Evolutionary conservation across 2,329 filamentous ascomycete genomes (phyloP), one percentile per base, ranked within the genome.

Genomic region (Lasiodiplodia gonubiensis): DNA sequence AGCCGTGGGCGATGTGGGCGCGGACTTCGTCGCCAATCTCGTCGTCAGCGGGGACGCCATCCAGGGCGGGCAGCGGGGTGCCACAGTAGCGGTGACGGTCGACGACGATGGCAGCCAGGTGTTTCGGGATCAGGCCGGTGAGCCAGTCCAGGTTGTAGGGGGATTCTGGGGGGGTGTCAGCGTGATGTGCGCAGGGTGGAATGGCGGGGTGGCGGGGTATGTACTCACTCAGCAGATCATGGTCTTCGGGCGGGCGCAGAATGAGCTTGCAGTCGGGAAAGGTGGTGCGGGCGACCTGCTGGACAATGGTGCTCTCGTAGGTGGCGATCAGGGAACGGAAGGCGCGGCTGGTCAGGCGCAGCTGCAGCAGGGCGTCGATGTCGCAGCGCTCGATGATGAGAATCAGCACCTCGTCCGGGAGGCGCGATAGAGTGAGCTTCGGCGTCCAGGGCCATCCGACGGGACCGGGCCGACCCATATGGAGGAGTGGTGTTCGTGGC

Each of bases 11-110:
- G 21, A 76, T 69, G 46, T 73, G 70, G 11, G 59, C 66, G 67
- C 75, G 75, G 33, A 78, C 54, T 42, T 67, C 71, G 46, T 77
- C 71, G 54, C 75, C 75, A 57, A 71, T 72, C 7, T 71, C 59
- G 46, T 77, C 75, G 65, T 77, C 74, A 30, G 75, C 74, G 2
- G 72, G 71, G 25, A 76, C 73, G 27, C 74, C 73, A 66, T 74
- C 72, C 69, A 51, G 66, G 64, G 33, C 71, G 59, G 25, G 67
- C 55, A 66, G 69, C 69, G 21, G 72, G 67, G 54, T 74, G 64
- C 65, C 65, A 25, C 65, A 67, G 65, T 61, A 61, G 54, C 65
- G 65, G 48, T 77, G 72, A 30, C 72, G 69, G 59, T 77, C 75
- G 5, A 77, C 72, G 27, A 77, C 42, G 21, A 76, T 72, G 4